These are phyloP conservation scores for Mangifera indica DNA, from an alignment of 345 rosid species.

Conservation along the genomic window DNA sequence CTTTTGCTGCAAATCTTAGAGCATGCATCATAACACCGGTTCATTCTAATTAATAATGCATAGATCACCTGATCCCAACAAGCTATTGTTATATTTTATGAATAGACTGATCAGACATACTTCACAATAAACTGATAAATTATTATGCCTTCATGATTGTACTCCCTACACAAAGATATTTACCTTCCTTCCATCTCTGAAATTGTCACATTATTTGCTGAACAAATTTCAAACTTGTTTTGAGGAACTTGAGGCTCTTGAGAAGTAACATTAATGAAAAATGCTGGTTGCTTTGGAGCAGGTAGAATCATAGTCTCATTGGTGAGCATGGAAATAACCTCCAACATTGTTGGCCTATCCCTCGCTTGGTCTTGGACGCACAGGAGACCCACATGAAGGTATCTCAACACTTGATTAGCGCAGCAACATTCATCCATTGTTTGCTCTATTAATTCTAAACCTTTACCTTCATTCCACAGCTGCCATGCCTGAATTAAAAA, in stretches of 20 bases:
- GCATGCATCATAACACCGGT: too few species aligned
- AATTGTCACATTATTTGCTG: slow-evolving; percentile 7
- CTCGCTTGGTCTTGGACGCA: slow-evolving; percentile 16
- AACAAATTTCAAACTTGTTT: not conserved
- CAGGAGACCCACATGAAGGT: slow-evolving; percentile 21
- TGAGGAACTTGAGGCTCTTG: not conserved
- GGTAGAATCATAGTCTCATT: slow-evolving; percentile 4
- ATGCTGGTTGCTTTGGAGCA: slow-evolving; percentile 14
- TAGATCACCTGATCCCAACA: too few species aligned
- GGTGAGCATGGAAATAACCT: slow-evolving; percentile 18
- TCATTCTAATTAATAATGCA: too few species aligned
- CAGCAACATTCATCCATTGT: not conserved
- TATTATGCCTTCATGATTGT: too few species aligned
- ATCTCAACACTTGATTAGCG: not conserved
- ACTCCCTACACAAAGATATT: not conserved
- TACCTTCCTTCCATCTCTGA: slow-evolving; percentile 17
- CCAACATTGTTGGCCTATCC: slow-evolving; percentile 18
- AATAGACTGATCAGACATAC: too few species aligned
- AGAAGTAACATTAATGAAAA: not conserved
- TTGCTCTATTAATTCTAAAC: slow-evolving; percentile 12
- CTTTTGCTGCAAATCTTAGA: too few species aligned
- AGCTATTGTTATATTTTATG: too few species aligned
- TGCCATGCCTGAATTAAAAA: slow-evolving; percentile 20
- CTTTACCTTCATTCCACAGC: slow-evolving; percentile 8
- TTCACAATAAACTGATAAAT: too few species aligned